Conservation (phyloP, 2,329 filamentous ascomycete species). For the Plenodomus tracheiphilus region DNA sequence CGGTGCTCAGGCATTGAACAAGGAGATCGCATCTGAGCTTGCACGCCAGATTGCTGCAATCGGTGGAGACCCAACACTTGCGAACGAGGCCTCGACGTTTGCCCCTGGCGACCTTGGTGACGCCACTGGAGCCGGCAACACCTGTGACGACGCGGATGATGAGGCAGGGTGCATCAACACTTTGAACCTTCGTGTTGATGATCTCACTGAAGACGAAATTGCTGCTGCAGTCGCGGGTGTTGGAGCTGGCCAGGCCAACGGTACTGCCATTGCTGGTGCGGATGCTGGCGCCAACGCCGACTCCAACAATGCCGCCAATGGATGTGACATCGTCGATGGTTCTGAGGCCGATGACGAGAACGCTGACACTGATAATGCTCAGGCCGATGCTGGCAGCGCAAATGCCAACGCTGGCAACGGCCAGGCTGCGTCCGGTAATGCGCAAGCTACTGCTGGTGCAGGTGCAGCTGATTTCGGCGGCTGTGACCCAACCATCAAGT, state of each 20-base stretch:
- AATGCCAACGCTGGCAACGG: constrained; percentile 51
- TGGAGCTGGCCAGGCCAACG: constrained; percentile 2
- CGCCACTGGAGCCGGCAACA: constrained; percentile 56
- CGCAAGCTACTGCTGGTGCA: too few relatives aligned
- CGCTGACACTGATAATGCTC: not conserved
- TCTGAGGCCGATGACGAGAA: not conserved
- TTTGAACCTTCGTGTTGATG: constrained; percentile 57
- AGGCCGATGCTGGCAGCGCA: constrained; percentile 1
- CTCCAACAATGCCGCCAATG: not conserved
- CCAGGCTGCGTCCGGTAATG: too few relatives aligned
- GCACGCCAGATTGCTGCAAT: constrained; percentile 63
- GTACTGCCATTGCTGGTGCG: constrained; percentile 1
- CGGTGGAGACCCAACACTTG: constrained; percentile 64
- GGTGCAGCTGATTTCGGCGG: too few relatives aligned
- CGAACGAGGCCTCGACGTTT: constrained; percentile 66
- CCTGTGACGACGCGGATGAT: constrained; percentile 55
- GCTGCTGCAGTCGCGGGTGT: constrained; percentile 50
- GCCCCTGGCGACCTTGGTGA: constrained; percentile 61
- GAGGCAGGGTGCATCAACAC: constrained; percentile 59
- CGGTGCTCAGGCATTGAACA: constrained; percentile 61
- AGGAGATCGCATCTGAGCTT: constrained; percentile 62
- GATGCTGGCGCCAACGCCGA: not conserved
- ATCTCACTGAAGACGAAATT: constrained; percentile 58
- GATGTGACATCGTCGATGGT: constrained; percentile 2
- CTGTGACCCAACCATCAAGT: too few relatives aligned